phyloP scores from a whole-genome alignment of 2,329 filamentous ascomycete species.

The Cordyceps cateniannulata region DNA sequence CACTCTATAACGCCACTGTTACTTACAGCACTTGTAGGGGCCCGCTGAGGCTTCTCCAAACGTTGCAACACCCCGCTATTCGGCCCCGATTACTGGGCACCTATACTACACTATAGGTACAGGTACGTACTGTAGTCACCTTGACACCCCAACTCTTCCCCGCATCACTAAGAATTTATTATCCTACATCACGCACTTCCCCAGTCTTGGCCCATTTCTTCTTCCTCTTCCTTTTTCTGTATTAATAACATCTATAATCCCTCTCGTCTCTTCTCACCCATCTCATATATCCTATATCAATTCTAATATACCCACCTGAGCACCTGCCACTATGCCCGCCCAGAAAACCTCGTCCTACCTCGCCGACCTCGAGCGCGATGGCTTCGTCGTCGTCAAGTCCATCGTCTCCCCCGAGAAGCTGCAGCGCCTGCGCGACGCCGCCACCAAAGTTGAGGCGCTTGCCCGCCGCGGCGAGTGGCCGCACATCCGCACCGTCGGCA shows the following conservation, averaged over 20 bases:
- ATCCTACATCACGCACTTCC: slow-evolving; percentile 5
- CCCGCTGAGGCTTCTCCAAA: not conserved
- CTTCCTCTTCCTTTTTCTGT: not conserved
- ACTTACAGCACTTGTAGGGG: not conserved
- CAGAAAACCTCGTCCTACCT: slow-evolving; percentile 17
- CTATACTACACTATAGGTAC: not conserved
- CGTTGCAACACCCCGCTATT: slow-evolving; percentile 11
- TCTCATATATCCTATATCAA: not conserved
- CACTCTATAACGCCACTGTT: not conserved
- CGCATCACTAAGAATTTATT: not conserved
- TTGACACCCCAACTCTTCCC: not conserved
- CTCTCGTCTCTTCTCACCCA: not conserved
- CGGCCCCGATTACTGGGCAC: not conserved
- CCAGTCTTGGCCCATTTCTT: slow-evolving; percentile 4
- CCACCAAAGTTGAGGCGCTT: slow-evolving; percentile 47
- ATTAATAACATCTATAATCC: not conserved
- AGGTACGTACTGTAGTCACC: not conserved
- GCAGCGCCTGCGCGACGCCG: slow-evolving; percentile 51
- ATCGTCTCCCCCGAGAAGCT: slow-evolving; percentile 54
- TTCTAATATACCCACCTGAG: not conserved
- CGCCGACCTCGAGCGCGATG: slow-evolving; percentile 57
- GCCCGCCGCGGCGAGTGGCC: slow-evolving; percentile 72
- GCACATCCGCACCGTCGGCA: slow-evolving; percentile 74
- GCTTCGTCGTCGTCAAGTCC: slow-evolving; percentile 67
- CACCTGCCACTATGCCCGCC: slow-evolving; percentile 15